Base-by-base conservation (phyloP, 2,329 filamentous ascomycete species). In the Ambrosiella xylebori region DNA sequence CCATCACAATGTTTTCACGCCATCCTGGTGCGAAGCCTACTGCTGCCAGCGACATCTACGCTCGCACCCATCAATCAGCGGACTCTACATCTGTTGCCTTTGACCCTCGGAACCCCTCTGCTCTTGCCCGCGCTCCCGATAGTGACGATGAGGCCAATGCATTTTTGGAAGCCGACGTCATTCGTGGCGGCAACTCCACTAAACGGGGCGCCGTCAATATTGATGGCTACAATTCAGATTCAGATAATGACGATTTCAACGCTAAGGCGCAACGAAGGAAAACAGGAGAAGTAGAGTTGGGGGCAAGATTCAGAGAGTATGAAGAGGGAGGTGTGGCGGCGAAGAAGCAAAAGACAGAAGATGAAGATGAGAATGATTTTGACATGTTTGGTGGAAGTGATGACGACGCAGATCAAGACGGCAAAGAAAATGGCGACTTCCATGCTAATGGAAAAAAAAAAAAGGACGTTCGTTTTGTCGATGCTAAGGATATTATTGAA, bases 201-300 rank as follows among this genome's bases (percentile, higher is more conserved):
- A 95, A 95, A 69, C 87, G 93, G 62, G 91, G 91, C 64, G 93
- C 91, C 0, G 87, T 98, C 58, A 96, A 97, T 66, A 82, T 98
- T 45, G 93, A 97, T 66, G 93, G 93, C 55, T 98, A 97, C 71
- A 91, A 97, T 64, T 93, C 86, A 8, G 93, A 98, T 70, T 95
- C 91, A 1, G 81, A 85, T 56, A 91, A 94, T 63, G 93, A 97
- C 67, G 89, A 86, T 50, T 94, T 95, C 68, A 80, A 93, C 64
- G 79, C 78, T 38, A 80, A 86, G 56, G 85, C 86, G 5, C 81
- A 83, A 60, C 77, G 77, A 58, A 78, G 76, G 62, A 73, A 71
- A 57, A 74, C 67, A 59, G 63, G 61, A 19, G 51, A 62, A 6
- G 56, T 63, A 12, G 57, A 62, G 39, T 60, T 63, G 44, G 61